phyloP scores from a whole-genome alignment of 805 yeast genomes.

The Barnettozyma sp. region DNA sequence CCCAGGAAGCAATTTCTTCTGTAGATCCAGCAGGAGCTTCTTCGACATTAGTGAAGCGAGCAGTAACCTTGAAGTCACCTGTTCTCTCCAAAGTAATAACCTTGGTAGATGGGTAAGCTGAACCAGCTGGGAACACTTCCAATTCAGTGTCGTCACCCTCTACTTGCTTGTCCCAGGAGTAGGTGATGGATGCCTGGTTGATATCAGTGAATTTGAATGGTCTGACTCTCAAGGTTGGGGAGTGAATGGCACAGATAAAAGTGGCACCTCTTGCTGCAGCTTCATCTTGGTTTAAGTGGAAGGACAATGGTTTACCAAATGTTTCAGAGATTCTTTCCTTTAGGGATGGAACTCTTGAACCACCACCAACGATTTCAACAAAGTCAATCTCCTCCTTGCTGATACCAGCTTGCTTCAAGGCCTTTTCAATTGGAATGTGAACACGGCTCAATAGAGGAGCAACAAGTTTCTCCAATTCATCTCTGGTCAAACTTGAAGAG shows the following conservation, averaged over 20 bases:
- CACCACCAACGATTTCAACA: slow-evolving; percentile 95
- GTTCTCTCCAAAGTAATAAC: slow-evolving; percentile 89
- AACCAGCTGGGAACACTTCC: slow-evolving; percentile 96
- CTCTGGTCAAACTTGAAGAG: slow-evolving; percentile 81
- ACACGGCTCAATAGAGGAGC: slow-evolving; percentile 75
- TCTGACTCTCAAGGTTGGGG: slow-evolving; percentile 97
- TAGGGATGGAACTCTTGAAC: slow-evolving; percentile 93
- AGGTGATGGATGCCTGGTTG: slow-evolving; percentile 87
- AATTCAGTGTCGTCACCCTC: slow-evolving; percentile 85
- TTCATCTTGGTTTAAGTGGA: slow-evolving; percentile 98
- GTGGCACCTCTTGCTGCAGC: slow-evolving; percentile 99
- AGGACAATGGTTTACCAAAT: slow-evolving; percentile 80
- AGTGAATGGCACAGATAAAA: slow-evolving; percentile 96
- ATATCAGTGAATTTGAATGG: slow-evolving; percentile 97
- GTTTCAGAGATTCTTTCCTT: slow-evolving; percentile 74
- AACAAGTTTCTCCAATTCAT: slow-evolving; percentile 85
- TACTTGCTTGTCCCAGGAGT: slow-evolving; percentile 89
- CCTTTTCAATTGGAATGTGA: slow-evolving; percentile 69
- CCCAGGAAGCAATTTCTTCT: slow-evolving; percentile 75
- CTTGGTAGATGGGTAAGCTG: slow-evolving; percentile 90
- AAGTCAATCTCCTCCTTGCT: slow-evolving; percentile 71
- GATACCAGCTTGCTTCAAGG: slow-evolving; percentile 75
- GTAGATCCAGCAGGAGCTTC: slow-evolving; percentile 65
- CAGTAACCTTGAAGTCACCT: slow-evolving; percentile 80
- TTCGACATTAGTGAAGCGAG: slow-evolving; percentile 71